These are phyloP conservation scores for Crithidia sp. DNA, from an alignment of 208 protist genomes.

Conservation along the genomic window DNA sequence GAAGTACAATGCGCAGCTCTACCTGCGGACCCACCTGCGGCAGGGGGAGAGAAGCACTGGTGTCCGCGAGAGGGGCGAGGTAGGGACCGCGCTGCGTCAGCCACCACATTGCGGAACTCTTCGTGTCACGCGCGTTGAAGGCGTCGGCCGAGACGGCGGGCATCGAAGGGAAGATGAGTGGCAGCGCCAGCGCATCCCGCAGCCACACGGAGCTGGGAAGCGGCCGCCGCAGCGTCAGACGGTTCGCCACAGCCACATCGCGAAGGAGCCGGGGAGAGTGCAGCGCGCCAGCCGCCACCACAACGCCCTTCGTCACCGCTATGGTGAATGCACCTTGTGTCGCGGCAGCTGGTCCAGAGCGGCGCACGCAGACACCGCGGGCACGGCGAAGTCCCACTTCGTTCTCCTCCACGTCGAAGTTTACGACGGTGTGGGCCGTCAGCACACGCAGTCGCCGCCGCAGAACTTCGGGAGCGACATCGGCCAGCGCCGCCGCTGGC, in stretches of 20 bases:
- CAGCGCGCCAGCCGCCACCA: conserved; percentile 59
- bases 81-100: conserved; percentile 53
- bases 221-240: not conserved
- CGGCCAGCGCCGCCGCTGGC: conserved; percentile 31
- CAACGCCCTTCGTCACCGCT: conserved; percentile 41
- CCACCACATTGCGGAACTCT: conserved; percentile 42
- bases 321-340: conserved; percentile 14
- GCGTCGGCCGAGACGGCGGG: conserved; percentile 53
- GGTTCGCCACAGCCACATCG: not conserved
- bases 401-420: conserved; percentile 17
- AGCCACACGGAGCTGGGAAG: conserved; percentile 8
- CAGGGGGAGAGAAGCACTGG: conserved; percentile 46
- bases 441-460: conserved; percentile 34
- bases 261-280: conserved; percentile 58
- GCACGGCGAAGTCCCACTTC: not conserved
- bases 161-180: conserved; percentile 49
- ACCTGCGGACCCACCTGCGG: conserved; percentile 42
- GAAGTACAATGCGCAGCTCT: conserved; percentile 55
- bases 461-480: conserved; percentile 15
- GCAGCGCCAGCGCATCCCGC: conserved; percentile 73
- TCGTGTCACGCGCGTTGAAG: conserved; percentile 41
- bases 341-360: not conserved
- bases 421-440: conserved; percentile 28
- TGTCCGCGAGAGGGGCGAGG: conserved; percentile 61
- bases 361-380: conserved; percentile 13